phyloP scores from a whole-genome alignment of 768 basidiomycete species.

The Russula compacta region DNA sequence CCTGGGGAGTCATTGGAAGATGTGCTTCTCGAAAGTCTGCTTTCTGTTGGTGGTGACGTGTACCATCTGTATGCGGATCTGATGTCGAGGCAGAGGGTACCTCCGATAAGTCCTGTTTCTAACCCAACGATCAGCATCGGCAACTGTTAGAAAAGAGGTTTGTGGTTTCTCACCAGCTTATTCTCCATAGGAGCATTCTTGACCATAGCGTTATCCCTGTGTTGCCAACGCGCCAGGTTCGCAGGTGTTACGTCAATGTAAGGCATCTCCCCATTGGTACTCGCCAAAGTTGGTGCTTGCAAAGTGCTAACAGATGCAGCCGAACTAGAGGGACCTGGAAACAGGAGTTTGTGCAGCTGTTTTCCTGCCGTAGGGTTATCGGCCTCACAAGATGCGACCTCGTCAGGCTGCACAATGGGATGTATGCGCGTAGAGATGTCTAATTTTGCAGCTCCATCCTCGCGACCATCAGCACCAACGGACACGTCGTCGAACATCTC shows the following conservation, averaged over 20 bases:
- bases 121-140: not conserved
- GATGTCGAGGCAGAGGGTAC: not conserved
- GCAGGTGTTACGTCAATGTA: not conserved
- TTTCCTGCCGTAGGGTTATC: not conserved
- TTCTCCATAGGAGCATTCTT: not conserved
- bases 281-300: not conserved
- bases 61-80: not conserved
- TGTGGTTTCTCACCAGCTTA: not conserved
- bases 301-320: not conserved
- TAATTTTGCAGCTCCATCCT: not conserved
- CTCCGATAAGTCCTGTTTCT: not conserved
- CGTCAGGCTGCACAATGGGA: not conserved
- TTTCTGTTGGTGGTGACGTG: not conserved
- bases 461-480: not conserved
- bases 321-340: not conserved
- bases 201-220: not conserved
- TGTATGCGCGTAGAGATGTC: not conserved
- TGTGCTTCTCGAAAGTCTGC: not conserved
- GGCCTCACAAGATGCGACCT: not conserved
- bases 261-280: not conserved
- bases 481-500: conserved; percentile 11
- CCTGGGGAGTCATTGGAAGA: not conserved
- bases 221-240: conserved; percentile 1
- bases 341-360: not conserved
- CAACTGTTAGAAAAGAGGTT: not conserved